Percentiles rank a stretch among this genome's conserved stretches.
Conservation (phyloP, 2,329 filamentous ascomycete species). For the Penicillium sp. region DNA sequence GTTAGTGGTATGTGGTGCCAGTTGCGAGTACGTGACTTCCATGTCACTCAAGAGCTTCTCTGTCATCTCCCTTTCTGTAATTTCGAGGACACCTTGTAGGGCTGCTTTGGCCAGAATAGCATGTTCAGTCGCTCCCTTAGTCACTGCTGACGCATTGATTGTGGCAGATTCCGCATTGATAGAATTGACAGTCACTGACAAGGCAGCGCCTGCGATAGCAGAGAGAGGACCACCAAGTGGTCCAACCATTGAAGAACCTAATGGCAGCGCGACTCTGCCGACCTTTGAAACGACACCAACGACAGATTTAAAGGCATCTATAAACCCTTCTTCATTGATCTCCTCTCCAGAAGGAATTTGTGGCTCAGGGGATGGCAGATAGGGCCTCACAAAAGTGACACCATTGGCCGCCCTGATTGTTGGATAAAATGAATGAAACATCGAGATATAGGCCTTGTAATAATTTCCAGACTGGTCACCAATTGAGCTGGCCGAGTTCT, state of each 20-base stretch:
- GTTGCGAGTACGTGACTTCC: background rate
- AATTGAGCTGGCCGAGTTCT: background rate
- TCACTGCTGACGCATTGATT: background rate
- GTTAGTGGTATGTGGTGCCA: background rate
- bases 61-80: background rate
- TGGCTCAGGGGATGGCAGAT: background rate
- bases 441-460: background rate
- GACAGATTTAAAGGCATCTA: background rate
- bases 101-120: background rate
- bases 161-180: background rate
- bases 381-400: background rate
- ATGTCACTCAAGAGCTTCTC: background rate
- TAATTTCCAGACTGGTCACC: background rate
- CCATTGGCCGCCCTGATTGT: background rate
- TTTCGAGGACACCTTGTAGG: background rate
- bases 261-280: background rate
- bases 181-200: background rate
- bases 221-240: background rate
- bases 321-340: background rate
- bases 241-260: background rate
- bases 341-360: too few species aligned
- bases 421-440: background rate
- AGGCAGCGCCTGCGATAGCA: background rate
- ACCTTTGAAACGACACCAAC: background rate
- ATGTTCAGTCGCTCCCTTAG: background rate